phyloP scores from a whole-genome alignment of 192 early-diverging fungal genomes.

The Backusella luteola region DNA sequence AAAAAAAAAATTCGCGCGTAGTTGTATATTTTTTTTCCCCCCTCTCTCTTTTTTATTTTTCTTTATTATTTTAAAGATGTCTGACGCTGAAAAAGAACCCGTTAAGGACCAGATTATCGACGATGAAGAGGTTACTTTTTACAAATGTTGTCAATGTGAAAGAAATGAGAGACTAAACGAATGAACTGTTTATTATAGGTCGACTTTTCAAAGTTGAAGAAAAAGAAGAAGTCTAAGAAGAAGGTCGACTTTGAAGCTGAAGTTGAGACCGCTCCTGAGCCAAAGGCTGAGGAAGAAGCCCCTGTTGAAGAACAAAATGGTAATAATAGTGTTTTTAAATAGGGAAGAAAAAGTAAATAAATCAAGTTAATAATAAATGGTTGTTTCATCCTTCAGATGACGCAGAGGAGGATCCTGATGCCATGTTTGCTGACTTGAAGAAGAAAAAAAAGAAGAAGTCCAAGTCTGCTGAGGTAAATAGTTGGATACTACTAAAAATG shows the following conservation, averaged over 20 bases:
- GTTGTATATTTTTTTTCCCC: not conserved
- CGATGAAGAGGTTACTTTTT: slow-evolving; percentile 27
- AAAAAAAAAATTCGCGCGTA: slow-evolving; percentile 10
- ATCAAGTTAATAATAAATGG: not conserved
- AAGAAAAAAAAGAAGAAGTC: slow-evolving; percentile 84
- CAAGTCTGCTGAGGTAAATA: slow-evolving; percentile 29
- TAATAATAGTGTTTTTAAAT: too few relatives aligned
- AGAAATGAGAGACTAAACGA: not conserved
- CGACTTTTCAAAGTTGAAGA: slow-evolving; percentile 48
- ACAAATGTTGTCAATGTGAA: not conserved
- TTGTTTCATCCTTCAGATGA: slow-evolving; percentile 2
- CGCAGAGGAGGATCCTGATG: slow-evolving; percentile 55
- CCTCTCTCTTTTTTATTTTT: not conserved
- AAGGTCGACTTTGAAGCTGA: slow-evolving; percentile 43
- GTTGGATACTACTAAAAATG: not conserved
- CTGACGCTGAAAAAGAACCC: slow-evolving; percentile 39
- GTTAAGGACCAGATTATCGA: slow-evolving; percentile 35
- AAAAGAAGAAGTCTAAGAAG: slow-evolving; percentile 73
- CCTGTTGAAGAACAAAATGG: not conserved
- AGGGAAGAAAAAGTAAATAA: not conserved
- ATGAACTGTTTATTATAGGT: slow-evolving; percentile 16
- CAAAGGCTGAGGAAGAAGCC: slow-evolving; percentile 14
- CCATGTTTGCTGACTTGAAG: slow-evolving; percentile 81
- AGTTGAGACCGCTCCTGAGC: slow-evolving; percentile 23
- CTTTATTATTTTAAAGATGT: slow-evolving; percentile 26